Percentiles rank a stretch among this genome's conserved stretches.
Conservation (phyloP, 169 alveolate genomes). For the Plasmodium inui region DNA sequence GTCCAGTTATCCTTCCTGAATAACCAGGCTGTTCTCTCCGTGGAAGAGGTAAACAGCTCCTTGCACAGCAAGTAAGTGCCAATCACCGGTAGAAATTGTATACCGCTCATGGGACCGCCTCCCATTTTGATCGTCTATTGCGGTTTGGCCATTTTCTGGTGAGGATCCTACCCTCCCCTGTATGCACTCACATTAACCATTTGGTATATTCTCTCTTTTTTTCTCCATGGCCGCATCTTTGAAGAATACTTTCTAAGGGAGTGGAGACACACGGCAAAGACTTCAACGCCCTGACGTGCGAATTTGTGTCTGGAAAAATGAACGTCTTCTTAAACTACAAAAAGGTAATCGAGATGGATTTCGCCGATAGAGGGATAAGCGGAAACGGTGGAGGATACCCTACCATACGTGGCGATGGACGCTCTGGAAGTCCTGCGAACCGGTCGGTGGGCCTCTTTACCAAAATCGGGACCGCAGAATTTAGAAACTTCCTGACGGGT, state of each 20-base stretch:
- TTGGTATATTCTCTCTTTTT: background rate
- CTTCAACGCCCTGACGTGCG: conserved; percentile 30
- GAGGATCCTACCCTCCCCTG: background rate
- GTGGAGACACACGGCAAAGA: conserved; percentile 3
- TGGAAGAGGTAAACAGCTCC: background rate
- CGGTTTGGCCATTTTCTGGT: background rate
- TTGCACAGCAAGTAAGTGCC: conserved; percentile 14
- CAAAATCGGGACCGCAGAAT: conserved; percentile 37
- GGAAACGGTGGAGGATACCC: background rate
- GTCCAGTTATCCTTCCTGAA: conserved; percentile 30
- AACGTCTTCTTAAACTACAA: conserved; percentile 55
- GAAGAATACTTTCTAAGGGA: conserved; percentile 34
- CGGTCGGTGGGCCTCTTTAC: conserved; percentile 39
- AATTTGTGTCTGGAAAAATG: conserved; percentile 19
- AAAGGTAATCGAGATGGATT: conserved; percentile 30
- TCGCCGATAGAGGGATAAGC: background rate
- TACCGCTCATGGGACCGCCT: background rate
- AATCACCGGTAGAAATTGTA: background rate
- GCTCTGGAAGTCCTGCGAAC: background rate
- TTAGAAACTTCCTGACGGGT: conserved; percentile 61
- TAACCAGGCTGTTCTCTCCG: conserved; percentile 5
- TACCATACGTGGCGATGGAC: background rate
- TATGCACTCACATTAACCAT: background rate
- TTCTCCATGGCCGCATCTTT: background rate
- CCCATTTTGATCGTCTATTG: background rate